Conservation (phyloP, 805 yeast genomes). For the Cyberlindnera mycetangii region DNA sequence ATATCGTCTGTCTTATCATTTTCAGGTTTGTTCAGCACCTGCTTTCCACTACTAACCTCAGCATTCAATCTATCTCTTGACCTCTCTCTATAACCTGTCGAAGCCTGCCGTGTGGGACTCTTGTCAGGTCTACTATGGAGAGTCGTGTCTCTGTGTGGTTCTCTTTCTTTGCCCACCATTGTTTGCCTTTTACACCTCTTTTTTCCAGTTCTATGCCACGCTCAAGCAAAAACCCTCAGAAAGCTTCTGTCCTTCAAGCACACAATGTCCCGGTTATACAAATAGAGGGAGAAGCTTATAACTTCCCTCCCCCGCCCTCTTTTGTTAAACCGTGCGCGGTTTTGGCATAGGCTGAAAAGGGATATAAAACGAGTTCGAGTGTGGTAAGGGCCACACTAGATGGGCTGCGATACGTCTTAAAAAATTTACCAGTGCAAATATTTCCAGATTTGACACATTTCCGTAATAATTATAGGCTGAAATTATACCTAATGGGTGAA, state of each 20-base stretch:
- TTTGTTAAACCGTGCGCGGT: too few species aligned
- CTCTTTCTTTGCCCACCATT: background rate
- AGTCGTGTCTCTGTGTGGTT: constrained; percentile 1
- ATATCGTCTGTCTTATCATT: background rate
- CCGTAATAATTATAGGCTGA: background rate
- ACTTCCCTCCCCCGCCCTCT: too few species aligned
- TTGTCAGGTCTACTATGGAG: constrained; percentile 1
- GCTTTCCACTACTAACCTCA: background rate
- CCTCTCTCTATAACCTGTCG: constrained; percentile 15
- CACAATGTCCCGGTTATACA: too few species aligned
- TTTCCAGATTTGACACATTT: constrained; percentile 3
- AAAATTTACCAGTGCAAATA: constrained; percentile 5
- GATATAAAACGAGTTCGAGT: constrained; percentile 1
- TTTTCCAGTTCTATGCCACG: background rate
- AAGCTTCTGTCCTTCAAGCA: too few species aligned
- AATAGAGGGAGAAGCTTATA: too few species aligned
- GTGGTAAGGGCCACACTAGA: constrained; percentile 6
- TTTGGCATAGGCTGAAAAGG: background rate
- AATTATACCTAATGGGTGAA: constrained; percentile 14
- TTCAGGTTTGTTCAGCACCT: background rate
- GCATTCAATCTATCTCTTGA: constrained; percentile 6
- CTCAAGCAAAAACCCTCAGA: background rate
- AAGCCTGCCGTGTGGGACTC: constrained; percentile 9
- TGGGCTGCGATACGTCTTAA: constrained; percentile 2
- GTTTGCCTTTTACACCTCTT: background rate